Evolutionary conservation across 352 stramenopile genomes (phyloP).

Genomic region (Pythium periplocum): DNA sequence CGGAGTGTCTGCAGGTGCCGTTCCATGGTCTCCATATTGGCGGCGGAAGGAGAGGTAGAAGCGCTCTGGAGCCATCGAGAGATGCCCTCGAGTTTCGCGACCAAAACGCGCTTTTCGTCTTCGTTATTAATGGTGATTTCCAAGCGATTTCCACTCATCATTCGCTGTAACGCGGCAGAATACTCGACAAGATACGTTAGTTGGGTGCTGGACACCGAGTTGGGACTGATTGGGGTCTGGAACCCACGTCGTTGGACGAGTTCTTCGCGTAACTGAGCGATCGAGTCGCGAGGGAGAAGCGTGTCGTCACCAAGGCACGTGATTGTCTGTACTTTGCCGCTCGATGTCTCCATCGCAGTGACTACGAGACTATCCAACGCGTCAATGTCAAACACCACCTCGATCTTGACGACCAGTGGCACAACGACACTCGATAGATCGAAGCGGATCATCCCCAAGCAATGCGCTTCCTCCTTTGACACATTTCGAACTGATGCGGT

Average conservation of each 20-base stretch:
- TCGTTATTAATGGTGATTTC: conserved; percentile 10
- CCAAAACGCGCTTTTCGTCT: conserved; percentile 1
- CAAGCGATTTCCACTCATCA: too few relatives aligned
- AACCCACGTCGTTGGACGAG: neutral
- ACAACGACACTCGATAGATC: neutral
- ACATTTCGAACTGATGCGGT: neutral
- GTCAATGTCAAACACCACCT: conserved; percentile 12
- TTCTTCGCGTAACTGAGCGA: conserved; percentile 2
- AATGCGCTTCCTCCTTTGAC: neutral
- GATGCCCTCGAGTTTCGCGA: conserved; percentile 9
- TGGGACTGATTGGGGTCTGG: too few relatives aligned
- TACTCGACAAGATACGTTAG: too few relatives aligned
- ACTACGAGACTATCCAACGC: conserved; percentile 7
- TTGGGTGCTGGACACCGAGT: too few relatives aligned
- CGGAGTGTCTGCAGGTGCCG: conserved; percentile 8
- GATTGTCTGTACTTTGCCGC: neutral
- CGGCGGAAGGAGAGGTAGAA: neutral
- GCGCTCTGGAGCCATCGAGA: conserved; percentile 4
- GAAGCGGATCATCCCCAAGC: conserved; percentile 5
- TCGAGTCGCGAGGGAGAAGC: conserved; percentile 1
- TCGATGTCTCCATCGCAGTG: conserved; percentile 6
- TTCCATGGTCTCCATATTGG: neutral
- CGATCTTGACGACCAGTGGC: conserved; percentile 13
- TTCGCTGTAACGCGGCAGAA: too few relatives aligned
- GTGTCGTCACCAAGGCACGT: conserved; percentile 13